Percentiles rank a stretch among this genome's conserved stretches.
phyloP scores from a whole-genome alignment of 352 stramenopile genomes.

The Globisporangium splendens region DNA sequence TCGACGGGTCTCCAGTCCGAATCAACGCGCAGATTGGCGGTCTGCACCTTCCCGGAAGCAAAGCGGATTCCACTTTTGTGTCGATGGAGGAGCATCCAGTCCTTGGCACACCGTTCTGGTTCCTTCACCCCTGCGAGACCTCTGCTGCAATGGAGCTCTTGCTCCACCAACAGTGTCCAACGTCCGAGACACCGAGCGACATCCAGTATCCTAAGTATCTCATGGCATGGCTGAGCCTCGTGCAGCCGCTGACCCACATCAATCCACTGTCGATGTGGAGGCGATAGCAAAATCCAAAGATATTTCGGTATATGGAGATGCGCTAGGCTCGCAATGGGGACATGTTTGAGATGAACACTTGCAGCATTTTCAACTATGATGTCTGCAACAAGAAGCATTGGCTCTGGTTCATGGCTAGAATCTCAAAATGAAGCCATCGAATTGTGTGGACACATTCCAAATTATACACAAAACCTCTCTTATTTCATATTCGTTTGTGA shows the following conservation, averaged over 20 bases:
- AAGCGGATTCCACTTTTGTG: constrained; percentile 29
- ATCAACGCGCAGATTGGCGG: constrained; percentile 15
- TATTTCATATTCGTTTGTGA: not conserved
- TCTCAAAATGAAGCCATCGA: too few relatives aligned
- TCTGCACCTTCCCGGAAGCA: constrained; percentile 35
- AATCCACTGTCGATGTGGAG: not conserved
- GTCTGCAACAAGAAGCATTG: too few relatives aligned
- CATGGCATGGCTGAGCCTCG: constrained; percentile 70
- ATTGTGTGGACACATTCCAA: not conserved
- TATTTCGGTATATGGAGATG: too few relatives aligned
- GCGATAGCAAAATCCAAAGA: not conserved
- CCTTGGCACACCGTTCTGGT: constrained; percentile 59
- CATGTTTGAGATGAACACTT: too few relatives aligned
- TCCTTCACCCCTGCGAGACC: constrained; percentile 81
- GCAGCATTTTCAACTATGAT: too few relatives aligned
- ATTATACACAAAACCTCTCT: not conserved
- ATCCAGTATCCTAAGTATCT: constrained; percentile 32
- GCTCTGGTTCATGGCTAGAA: too few relatives aligned
- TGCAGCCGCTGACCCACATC: constrained; percentile 60
- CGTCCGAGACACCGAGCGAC: not conserved
- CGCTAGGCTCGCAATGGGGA: too few relatives aligned
- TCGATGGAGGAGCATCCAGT: constrained; percentile 72
- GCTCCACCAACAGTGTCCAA: constrained; percentile 12
- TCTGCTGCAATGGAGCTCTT: constrained; percentile 62
- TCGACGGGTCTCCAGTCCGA: constrained; percentile 39